Percentiles rank a stretch among this genome's conserved stretches.
phyloP scores from a whole-genome alignment of 2,329 filamentous ascomycete species.

The Plenodomus lindquistii region DNA sequence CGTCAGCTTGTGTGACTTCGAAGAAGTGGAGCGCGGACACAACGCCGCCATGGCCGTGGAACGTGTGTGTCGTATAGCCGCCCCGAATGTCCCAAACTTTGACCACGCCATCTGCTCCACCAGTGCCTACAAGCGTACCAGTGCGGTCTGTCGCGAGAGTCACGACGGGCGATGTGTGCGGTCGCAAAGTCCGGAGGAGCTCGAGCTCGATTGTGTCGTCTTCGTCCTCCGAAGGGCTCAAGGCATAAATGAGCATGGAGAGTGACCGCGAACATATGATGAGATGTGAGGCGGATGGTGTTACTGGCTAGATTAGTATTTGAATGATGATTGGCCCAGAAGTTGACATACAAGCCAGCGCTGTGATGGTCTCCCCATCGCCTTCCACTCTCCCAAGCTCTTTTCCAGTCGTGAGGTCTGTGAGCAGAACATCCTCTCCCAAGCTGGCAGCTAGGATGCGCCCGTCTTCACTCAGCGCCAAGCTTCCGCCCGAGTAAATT shows the following conservation, averaged over 20 bases:
- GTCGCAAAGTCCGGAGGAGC: conserved; percentile 80
- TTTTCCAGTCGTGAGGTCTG: conserved; percentile 79
- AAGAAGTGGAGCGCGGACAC: conserved; percentile 93
- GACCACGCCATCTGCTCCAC: conserved; percentile 87
- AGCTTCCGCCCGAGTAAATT: conserved; percentile 89
- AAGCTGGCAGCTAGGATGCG: conserved; percentile 83
- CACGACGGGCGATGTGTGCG: conserved; percentile 87
- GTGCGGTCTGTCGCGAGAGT: conserved; percentile 84
- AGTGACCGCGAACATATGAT: conserved; percentile 93
- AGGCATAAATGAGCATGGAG: conserved; percentile 87
- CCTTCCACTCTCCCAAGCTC: conserved; percentile 87
- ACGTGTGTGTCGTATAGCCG: conserved; percentile 92
- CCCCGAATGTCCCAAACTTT: conserved; percentile 96
- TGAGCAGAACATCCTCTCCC: conserved; percentile 89
- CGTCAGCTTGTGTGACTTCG: conserved; percentile 62
- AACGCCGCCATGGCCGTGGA: conserved; percentile 88
- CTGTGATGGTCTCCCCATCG: conserved; percentile 73
- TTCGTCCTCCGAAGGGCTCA: conserved; percentile 62
- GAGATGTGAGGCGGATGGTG: conserved; percentile 83
- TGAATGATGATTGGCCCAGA: neutral
- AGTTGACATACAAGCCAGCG: conserved; percentile 61
- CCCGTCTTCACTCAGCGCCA: conserved; percentile 80
- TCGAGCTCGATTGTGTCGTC: conserved; percentile 63
- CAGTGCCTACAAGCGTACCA: conserved; percentile 87
- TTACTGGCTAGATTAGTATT: conserved; percentile 60